phyloP scores from a whole-genome alignment of 2,329 filamentous ascomycete genomes.

The Alternaria brassicicola region DNA sequence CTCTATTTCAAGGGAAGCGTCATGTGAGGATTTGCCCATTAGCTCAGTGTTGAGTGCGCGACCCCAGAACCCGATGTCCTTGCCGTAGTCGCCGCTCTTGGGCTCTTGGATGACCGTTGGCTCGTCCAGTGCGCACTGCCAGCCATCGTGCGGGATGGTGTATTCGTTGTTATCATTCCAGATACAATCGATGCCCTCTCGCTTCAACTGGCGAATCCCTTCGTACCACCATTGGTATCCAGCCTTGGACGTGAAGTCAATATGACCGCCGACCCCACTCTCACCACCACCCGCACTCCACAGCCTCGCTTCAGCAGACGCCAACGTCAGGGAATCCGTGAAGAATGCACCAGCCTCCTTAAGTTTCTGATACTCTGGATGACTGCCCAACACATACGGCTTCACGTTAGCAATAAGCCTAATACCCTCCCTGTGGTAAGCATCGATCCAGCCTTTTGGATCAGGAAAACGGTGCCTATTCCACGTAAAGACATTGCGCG shows the following conservation, averaged over 20 bases:
- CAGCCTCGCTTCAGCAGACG: slow-evolving; percentile 65
- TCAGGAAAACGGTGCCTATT: slow-evolving; percentile 73
- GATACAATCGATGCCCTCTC: slow-evolving; percentile 72
- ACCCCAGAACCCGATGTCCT: slow-evolving; percentile 70
- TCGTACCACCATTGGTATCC: slow-evolving; percentile 76
- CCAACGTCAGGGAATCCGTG: slow-evolving; percentile 57
- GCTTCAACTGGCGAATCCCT: slow-evolving; percentile 66
- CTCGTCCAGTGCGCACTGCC: slow-evolving; percentile 65
- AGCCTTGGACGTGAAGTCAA: slow-evolving; percentile 72
- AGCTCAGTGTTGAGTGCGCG: slow-evolving; percentile 72
- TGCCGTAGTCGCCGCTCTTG: slow-evolving; percentile 47
- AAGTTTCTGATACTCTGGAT: slow-evolving; percentile 69
- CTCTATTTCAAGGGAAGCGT: slow-evolving; percentile 65
- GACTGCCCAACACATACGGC: slow-evolving; percentile 70
- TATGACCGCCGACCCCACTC: slow-evolving; percentile 71
- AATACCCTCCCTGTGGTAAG: slow-evolving; percentile 69
- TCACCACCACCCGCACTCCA: slow-evolving; percentile 77
- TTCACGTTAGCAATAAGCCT: slow-evolving; percentile 74
- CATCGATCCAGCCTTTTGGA: slow-evolving; percentile 66
- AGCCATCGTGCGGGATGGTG: slow-evolving; percentile 68
- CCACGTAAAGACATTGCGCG: slow-evolving; percentile 74
- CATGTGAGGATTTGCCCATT: slow-evolving; percentile 72
- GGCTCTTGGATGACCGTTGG: slow-evolving; percentile 28
- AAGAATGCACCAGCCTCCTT: slow-evolving; percentile 67
- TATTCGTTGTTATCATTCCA: slow-evolving; percentile 86